A percentile compares a stretch with the other conserved stretches of the same genome.
These are phyloP conservation scores for Lolium perenne DNA, from an alignment of 176 grass and related monocot genomes.

Conservation along the genomic window DNA sequence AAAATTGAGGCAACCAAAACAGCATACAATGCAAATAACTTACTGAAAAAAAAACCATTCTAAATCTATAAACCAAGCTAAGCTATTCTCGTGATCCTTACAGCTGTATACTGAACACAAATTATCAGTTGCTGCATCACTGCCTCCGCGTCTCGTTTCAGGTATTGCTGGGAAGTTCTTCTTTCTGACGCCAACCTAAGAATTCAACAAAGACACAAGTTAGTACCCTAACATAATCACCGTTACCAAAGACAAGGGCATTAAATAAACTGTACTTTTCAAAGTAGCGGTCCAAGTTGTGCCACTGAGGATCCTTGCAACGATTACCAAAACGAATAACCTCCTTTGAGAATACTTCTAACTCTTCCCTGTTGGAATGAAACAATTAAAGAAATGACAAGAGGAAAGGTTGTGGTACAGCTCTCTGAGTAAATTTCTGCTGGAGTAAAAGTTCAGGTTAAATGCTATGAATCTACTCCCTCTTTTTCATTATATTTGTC, in stretches of 20 bases:
- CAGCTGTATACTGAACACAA: conserved; percentile 82
- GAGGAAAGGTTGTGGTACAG: not conserved
- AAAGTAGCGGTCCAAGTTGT: conserved; percentile 96
- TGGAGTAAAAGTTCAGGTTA: conserved; percentile 26
- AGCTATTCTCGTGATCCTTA: conserved; percentile 54
- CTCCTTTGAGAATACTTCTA: conserved; percentile 87
- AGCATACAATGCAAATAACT: conserved; percentile 24
- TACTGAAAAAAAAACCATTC: not conserved
- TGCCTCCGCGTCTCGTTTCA: conserved; percentile 75
- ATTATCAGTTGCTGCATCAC: conserved; percentile 78
- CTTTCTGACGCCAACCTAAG: conserved; percentile 77
- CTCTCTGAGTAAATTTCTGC: conserved; percentile 33
- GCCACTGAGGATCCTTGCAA: conserved; percentile 99
- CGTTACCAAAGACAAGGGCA: conserved; percentile 26
- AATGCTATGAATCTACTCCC: conserved; percentile 11
- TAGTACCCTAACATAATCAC: conserved; percentile 39
- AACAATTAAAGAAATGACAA: conserved; percentile 32
- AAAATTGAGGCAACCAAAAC: conserved; percentile 21
- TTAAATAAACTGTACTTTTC: conserved; percentile 70
- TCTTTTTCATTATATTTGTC: not conserved
- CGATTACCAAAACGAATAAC: conserved; percentile 96
- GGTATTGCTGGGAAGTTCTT: conserved; percentile 62
- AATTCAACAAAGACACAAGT: conserved; percentile 49
- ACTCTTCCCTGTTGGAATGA: conserved; percentile 79
- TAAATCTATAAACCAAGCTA: conserved; percentile 15